Evolutionary conservation across 139 green algal species (phyloP), one percentile per base, ranked within the genome.

Genomic region (Volvox reticuliferus): DNA sequence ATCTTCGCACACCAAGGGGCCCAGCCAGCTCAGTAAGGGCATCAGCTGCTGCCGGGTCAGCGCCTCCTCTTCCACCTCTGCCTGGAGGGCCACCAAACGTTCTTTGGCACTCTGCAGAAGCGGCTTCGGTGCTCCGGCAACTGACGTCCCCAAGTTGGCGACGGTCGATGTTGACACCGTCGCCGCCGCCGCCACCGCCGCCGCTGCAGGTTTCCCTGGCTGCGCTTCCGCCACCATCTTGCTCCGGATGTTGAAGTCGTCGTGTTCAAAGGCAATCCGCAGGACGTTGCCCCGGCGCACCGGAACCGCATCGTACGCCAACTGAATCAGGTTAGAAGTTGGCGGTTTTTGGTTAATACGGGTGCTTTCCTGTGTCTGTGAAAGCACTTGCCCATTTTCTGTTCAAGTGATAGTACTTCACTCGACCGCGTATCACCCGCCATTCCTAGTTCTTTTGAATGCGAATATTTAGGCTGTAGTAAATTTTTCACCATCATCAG

Each of bases 211-310:
- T n/a, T 19, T 26, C 20, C 26, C 50, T 62, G 5, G 84, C 36
- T 5, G 14, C 68, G 6, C 26, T 24, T 3, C 68, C 24, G 13
- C 36, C 87, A 21, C 2, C 75, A 88, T 12, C 28, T 79, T 82
- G 68, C 32, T 37, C 0, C 82, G 71, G 22, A 92, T 68, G 69
- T 79, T 81, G 24, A 91, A 30, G 82, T 94, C 91, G 71, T 94
- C 91, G 37, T 94, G 91, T 79, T 93, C 61, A n/a, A 88, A 82
- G 44, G 26, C 2, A 28, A 94, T 18, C 0, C 30, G 12, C 30
- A 94, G 26, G 28, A 55, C 20, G 28, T 88, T 28, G 71, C 80
- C 86, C 28, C 80, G 20, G 1, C 1, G 13, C 24, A 94, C 80
- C 19, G 69, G 12, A 30, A n/a, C 35, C 12, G 89, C 82, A 2